Base-by-base conservation (phyloP, 805 yeast species). In the Candida germanica region DNA sequence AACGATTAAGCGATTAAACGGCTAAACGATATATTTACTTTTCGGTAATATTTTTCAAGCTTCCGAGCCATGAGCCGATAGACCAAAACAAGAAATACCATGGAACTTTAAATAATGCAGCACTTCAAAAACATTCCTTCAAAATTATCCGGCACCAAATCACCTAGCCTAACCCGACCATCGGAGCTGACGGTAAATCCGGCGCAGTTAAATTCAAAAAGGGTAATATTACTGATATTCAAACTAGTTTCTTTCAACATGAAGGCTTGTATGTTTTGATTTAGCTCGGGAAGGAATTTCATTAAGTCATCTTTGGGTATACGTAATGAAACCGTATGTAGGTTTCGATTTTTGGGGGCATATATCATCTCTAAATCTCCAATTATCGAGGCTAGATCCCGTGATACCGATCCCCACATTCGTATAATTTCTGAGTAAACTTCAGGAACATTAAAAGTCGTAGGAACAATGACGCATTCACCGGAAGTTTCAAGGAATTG, bases 251-350 rank as follows among this genome's bases (percentile, higher is more conserved):
- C 35, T 6, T 32, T 26, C 20, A 46, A 35, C 20, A 61, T 29
- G 29, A 53, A 58, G 8, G 31, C 30, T 34, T 54, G 46, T 10
- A 60, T 37, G 24, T 39, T 39, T 23, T 35, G 32, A 22, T 47
- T 37, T 19, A 54, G 40, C 3, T 42, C 35, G 8, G 41, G 31
- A 8, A 33, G 12, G 29, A 40, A 19, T 3, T 24, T 26, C 20
- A 11, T 26, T 6, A 50, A 17, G 30, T 59, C 65, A 4, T 21
- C 31, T 4, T 39, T 36, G 1, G 58, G 57, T 5, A 59, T 47
- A 14, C 47, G 50, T 5, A 59, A 36, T 2, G 49, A 39, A 2
- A 59, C 51, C 28, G 54, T 42, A 16, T 48, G 41, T 19, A 60
- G 38, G 23, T 47, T 45, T 15, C 35, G 44, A 26, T 48, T 36